Base-by-base conservation (phyloP, 2,329 filamentous ascomycete genomes). In the Hymenoscyphus infarciens region DNA sequence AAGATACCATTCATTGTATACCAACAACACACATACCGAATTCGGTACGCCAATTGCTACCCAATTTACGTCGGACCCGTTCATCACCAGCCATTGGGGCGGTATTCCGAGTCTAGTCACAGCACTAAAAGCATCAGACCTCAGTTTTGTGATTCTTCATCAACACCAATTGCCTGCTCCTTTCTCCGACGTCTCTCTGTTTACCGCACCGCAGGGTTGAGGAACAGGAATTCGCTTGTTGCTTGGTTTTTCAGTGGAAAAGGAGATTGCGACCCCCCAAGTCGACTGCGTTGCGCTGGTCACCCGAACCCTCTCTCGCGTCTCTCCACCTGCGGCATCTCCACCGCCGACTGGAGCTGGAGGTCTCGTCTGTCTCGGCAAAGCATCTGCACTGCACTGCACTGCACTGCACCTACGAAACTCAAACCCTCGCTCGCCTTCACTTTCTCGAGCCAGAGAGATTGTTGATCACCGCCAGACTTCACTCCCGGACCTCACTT, bases 191-290 rank as follows among this genome's bases (percentile, higher is more conserved):
- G 45, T 52, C 45, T 52, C 7, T n/a, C 5, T 5, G 1, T 11
- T n/a, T n/a, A n/a, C n/a, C n/a, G n/a, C n/a, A 25, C 19, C n/a
- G 45, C 45, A 52, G 45, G 45, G 45, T 52, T 25, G 42, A 22
- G n/a, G 19, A 22, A 15, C 16, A 25, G 45, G 22, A n/a, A 25
- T 35, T 38, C 35, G 35, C 35, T 38, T 38, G 35, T 38, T 52
- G 45, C 45, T 52, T 52, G 45, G 45, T 22, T 52, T 11, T 22
- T 19, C 6, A 13, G 19, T 11, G 19, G 19, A 52, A 52, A 52
- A 52, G 45, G 45, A 52, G 45, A 52, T 52, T 52, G 19, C 45
- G 42, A 49, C 42, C 42, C n/a, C 42, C 42, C 42, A 22, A 52
- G 4, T 22, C 10, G 45, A 52, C 7, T 52, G 45, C 45, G 22